Conservation (phyloP, 176 grass and related monocot genomes). For the Olyra latifolia region DNA sequence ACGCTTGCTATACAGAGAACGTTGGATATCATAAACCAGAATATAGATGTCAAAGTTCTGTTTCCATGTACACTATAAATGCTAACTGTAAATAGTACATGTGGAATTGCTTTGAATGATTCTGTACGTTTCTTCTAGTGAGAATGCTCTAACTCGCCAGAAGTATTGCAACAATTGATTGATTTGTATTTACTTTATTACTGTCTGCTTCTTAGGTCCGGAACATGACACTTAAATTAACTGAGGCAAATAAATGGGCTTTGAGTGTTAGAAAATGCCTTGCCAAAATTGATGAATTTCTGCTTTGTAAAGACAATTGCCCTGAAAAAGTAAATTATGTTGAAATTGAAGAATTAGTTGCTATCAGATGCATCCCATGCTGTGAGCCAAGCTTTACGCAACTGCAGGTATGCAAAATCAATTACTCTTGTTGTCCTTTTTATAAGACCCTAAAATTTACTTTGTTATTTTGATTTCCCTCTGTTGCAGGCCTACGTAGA, state of each 20-base stretch:
- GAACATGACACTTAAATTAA: slow-evolving; percentile 60
- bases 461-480: slow-evolving; percentile 30
- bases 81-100: slow-evolving; percentile 1
- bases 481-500: slow-evolving; percentile 53
- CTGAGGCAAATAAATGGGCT: slow-evolving; percentile 64
- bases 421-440: background rate
- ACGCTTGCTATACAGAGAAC: background rate
- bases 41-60: background rate
- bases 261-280: slow-evolving; percentile 49
- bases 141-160: too few relatives aligned
- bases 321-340: slow-evolving; percentile 60
- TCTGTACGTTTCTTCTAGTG: too few relatives aligned
- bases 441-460: slow-evolving; percentile 13
- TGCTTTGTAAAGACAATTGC: slow-evolving; percentile 30
- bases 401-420: slow-evolving; percentile 61
- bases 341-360: slow-evolving; percentile 68
- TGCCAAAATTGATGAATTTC: slow-evolving; percentile 56
- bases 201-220: slow-evolving; percentile 59
- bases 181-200: background rate
- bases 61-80: background rate
- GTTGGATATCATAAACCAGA: slow-evolving; percentile 1
- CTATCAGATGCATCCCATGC: slow-evolving; percentile 44
- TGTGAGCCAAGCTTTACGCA: slow-evolving; percentile 48
- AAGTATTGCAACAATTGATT: too few relatives aligned
- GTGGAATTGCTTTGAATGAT: background rate